These are phyloP conservation scores for Boechera stricta DNA, from an alignment of 345 rosid species.

Conservation along the genomic window DNA sequence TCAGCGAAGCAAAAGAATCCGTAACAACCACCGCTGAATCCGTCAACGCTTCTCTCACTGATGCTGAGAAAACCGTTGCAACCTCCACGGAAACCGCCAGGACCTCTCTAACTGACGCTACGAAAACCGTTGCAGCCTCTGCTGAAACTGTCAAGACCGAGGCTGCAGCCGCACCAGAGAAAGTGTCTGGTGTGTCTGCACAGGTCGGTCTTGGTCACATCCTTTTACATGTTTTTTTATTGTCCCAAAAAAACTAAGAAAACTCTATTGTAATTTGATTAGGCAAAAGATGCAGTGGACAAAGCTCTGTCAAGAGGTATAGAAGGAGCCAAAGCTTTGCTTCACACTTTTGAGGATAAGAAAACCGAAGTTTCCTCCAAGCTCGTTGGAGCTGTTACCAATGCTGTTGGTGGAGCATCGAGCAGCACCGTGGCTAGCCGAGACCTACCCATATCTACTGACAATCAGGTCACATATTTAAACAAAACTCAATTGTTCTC, in stretches of 20 bases:
- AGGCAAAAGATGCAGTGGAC: slow-evolving; percentile 42
- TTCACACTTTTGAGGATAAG: slow-evolving; percentile 38
- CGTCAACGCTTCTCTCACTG: slow-evolving; percentile 25
- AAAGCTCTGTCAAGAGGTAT: slow-evolving; percentile 37
- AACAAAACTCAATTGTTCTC: background rate
- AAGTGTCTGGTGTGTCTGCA: slow-evolving; percentile 28
- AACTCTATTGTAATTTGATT: slow-evolving; percentile 3
- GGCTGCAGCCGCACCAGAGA: slow-evolving; percentile 25
- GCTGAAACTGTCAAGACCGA: slow-evolving; percentile 41
- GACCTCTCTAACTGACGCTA: slow-evolving; percentile 11
- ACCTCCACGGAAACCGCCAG: slow-evolving; percentile 29
- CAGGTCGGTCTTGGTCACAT: slow-evolving; percentile 33
- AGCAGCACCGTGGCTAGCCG: slow-evolving; percentile 41
- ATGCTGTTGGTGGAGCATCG: slow-evolving; percentile 39
- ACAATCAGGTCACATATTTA: slow-evolving; percentile 39
- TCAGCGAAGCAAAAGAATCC: slow-evolving; percentile 34
- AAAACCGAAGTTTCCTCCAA: slow-evolving; percentile 35
- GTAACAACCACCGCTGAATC: slow-evolving; percentile 34
- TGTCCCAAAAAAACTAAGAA: background rate
- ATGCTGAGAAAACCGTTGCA: slow-evolving; percentile 37
- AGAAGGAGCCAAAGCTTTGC: slow-evolving; percentile 36
- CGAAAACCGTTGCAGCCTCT: slow-evolving; percentile 21
- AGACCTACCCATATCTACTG: slow-evolving; percentile 43
- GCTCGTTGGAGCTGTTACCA: slow-evolving; percentile 35
- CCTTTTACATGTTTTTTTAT: background rate